A percentile compares a stretch with the other conserved stretches of the same genome.
phyloP scores from a whole-genome alignment of 1,284 basidiomycete species.

The Sanghuangporus baumii region DNA sequence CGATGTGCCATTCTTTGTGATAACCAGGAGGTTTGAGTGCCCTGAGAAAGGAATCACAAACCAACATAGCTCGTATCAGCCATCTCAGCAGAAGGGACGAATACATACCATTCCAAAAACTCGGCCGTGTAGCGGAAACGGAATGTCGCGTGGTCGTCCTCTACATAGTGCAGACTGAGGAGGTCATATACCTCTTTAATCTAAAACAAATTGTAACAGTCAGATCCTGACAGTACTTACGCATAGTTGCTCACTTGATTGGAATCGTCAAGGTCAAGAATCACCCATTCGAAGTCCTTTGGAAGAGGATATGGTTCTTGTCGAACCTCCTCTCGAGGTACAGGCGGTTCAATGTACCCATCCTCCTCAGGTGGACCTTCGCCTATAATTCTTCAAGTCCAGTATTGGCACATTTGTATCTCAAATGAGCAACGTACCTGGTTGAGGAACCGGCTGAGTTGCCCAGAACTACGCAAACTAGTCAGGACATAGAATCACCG shows the following conservation, averaged over 20 bases:
- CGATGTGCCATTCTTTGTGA: conserved; percentile 91
- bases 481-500: conserved; percentile 11
- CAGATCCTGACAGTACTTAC: neutral
- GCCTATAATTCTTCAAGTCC: conserved; percentile 34
- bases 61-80: conserved; percentile 1
- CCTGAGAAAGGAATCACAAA: conserved; percentile 41
- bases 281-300: conserved; percentile 91
- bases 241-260: conserved; percentile 45
- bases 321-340: conserved; percentile 73
- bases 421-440: conserved; percentile 36
- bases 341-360: conserved; percentile 86
- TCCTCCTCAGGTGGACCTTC: conserved; percentile 67
- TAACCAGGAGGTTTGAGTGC: conserved; percentile 94
- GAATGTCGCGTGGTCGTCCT: conserved; percentile 94
- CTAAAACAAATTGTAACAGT: conserved; percentile 34
- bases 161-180: conserved; percentile 92
- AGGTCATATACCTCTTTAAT: conserved; percentile 91
- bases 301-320: conserved; percentile 87
- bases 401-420: neutral
- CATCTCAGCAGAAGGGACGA: neutral
- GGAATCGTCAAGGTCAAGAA: conserved; percentile 75
- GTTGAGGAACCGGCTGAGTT: conserved; percentile 92
- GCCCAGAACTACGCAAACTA: conserved; percentile 74
- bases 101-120: conserved; percentile 82
- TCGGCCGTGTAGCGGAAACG: conserved; percentile 95